Evolutionary conservation across 2,329 filamentous ascomycete genomes (phyloP).

Genomic region (Calonectria montana): DNA sequence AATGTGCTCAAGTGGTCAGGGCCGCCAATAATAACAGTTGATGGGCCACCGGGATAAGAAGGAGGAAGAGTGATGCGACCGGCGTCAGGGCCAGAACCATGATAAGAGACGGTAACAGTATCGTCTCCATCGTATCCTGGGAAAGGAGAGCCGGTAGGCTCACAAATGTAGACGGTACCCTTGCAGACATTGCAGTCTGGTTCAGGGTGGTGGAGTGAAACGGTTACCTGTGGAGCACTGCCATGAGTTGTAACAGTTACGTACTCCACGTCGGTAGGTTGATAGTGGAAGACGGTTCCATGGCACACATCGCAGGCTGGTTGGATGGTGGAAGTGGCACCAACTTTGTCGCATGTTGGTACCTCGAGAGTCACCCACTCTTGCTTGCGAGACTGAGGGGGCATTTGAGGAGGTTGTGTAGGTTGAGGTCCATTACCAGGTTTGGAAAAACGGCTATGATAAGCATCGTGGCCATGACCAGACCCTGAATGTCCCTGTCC

Average conservation of each 20-base stretch:
- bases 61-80: slow-evolving; percentile 1
- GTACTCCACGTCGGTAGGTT: slow-evolving; percentile 38
- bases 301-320: slow-evolving; percentile 35
- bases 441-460: neutral
- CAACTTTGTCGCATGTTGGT: slow-evolving; percentile 34
- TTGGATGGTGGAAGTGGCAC: slow-evolving; percentile 31
- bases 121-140: neutral
- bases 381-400: neutral
- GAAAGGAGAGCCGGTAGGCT: slow-evolving; percentile 27
- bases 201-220: slow-evolving; percentile 34
- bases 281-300: slow-evolving; percentile 40
- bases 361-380: slow-evolving; percentile 37
- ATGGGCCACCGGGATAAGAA: slow-evolving; percentile 18
- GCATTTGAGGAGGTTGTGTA: neutral
- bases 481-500: neutral
- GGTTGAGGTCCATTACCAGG: neutral
- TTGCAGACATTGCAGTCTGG: slow-evolving; percentile 35
- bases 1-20: slow-evolving; percentile 27
- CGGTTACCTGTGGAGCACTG: slow-evolving; percentile 25
- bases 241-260: slow-evolving; percentile 37
- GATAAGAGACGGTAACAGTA: neutral
- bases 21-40: slow-evolving; percentile 31
- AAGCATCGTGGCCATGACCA: neutral
- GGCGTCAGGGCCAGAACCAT: neutral
- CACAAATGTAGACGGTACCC: slow-evolving; percentile 41